Conservation (phyloP, 345 rosid species). For the Gossypium stocksii region DNA sequence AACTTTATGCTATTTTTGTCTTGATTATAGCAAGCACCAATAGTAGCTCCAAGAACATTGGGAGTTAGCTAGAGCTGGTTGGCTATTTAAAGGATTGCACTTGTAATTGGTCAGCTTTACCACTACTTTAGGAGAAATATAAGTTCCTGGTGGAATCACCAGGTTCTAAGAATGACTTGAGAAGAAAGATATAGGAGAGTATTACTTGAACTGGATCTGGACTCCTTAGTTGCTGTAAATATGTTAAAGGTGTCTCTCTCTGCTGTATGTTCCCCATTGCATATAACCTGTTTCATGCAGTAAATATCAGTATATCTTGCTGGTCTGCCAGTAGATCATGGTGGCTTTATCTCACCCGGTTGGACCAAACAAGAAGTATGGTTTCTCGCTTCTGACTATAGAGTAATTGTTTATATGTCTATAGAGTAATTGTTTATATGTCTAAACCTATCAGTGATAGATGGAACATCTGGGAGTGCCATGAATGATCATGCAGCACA, state of each 20-base stretch:
- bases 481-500: too few species aligned
- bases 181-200: neutral
- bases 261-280: neutral
- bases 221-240: neutral
- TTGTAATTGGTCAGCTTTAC: conserved; percentile 3
- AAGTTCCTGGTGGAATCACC: neutral
- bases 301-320: neutral
- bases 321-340: neutral
- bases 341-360: neutral
- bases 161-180: neutral
- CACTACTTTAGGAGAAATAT: neutral
- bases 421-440: neutral
- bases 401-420: neutral
- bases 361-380: neutral
- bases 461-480: too few species aligned
- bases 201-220: neutral
- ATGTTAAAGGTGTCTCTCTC: neutral
- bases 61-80: neutral
- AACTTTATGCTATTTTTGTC: neutral
- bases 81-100: neutral
- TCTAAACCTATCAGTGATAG: neutral
- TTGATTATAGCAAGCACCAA: neutral
- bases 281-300: neutral
- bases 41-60: conserved; percentile 1
- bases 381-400: neutral